Percentiles rank a stretch among this genome's conserved stretches.
phyloP scores from a whole-genome alignment of 176 grass and related monocot genomes.

The Juncus effusus region DNA sequence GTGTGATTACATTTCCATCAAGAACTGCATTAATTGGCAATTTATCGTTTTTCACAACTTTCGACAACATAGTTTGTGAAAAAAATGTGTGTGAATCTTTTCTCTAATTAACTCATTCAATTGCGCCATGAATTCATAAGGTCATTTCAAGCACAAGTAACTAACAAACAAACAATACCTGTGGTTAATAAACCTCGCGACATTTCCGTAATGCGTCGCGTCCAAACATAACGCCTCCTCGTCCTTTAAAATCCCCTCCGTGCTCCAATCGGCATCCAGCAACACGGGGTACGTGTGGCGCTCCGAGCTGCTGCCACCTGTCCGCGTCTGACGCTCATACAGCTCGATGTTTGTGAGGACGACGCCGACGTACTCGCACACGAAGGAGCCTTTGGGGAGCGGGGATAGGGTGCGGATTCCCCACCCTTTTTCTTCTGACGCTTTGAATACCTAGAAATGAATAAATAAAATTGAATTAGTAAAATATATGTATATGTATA shows the following conservation, averaged over 20 bases:
- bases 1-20: no score
- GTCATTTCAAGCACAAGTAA: neutral
- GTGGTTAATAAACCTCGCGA: conserved; percentile 93
- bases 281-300: conserved; percentile 70
- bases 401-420: conserved; percentile 50
- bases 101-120: neutral
- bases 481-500: no score
- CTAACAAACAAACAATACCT: conserved; percentile 37
- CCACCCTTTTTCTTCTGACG: conserved; percentile 68
- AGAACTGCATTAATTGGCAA: no score
- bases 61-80: no score
- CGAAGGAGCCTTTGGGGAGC: conserved; percentile 68
- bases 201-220: conserved; percentile 80
- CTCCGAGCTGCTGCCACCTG: conserved; percentile 14
- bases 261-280: conserved; percentile 77
- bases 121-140: neutral
- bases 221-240: conserved; percentile 85
- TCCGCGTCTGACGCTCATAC: conserved; percentile 51
- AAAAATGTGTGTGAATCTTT: no score
- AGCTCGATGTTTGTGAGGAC: conserved; percentile 89
- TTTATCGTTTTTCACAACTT: no score
- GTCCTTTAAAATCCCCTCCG: conserved; percentile 74
- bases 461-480: no score
- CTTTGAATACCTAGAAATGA: conserved; percentile 72
- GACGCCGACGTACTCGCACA: conserved; percentile 93